Evolutionary conservation across 441 rosid genomes (phyloP), one percentile per base, ranked within the genome.

Genomic region (Hura crepitans): DNA sequence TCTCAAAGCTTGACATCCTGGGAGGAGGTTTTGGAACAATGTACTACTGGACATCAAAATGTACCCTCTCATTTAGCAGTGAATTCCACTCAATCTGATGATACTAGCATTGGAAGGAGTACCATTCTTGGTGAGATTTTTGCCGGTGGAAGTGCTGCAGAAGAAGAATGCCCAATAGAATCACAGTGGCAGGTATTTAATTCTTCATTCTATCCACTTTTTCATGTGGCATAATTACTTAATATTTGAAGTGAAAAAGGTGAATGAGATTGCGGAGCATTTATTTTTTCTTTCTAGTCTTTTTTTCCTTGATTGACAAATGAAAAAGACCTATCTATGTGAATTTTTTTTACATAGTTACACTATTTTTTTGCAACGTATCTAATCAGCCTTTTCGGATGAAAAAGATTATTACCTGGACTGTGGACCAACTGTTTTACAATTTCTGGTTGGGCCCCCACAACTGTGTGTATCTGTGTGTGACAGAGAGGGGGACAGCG

Each of bases 111-210:
- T 67, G 75, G 79, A 69, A 88, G 83, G 57, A 77, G 70, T 72
- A 65, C 59, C 28, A 63, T 65, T 68, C 72, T 79, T 58, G 66
- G 83, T 45, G 85, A 82, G 67, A 73, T 69, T 50, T 71, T 83
- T 59, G 72, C 77, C 22, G 70, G 74, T 37, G 83, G 78, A 58
- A 65, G 42, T 75, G 70, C 70, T 67, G 49, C 69, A 31, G 78
- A 76, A 72, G 87, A 78, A 63, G 79, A 75, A 43, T 63, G 74
- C 50, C 76, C 80, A 30, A 56, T 74, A 50, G 91, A 87, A 77
- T 72, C 81, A 66, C 81, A 82, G 78, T 86, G 89, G 91, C 94
- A 93, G 97, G 98, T 91, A 83, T 23, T 71, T 47, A 55, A 54
- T 20, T 69, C 33, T n/a, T 22, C 65, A 43, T n/a, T n/a, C n/a